phyloP scores from a whole-genome alignment of 2,329 filamentous ascomycete genomes.

The Pestalotiopsis sp. region DNA sequence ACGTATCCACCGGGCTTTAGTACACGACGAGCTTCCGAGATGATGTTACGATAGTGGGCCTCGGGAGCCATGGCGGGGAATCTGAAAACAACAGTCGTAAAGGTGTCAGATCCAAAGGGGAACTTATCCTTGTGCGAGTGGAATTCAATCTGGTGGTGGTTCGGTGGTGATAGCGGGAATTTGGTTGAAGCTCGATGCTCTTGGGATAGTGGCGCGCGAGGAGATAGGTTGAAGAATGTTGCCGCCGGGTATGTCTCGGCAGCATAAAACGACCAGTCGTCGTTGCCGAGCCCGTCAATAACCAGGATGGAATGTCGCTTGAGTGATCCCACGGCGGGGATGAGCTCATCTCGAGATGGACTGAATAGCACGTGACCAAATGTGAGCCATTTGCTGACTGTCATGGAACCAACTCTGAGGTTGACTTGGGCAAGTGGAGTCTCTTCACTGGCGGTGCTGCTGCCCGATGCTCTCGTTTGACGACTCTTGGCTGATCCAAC shows the following conservation, averaged over 20 bases:
- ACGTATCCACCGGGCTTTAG: conserved; percentile 77
- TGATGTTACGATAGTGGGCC: conserved; percentile 67
- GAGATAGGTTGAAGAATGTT: conserved; percentile 76
- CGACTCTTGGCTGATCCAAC: conserved; percentile 32
- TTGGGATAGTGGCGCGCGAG: conserved; percentile 52
- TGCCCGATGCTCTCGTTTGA: conserved; percentile 41
- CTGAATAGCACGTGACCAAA: conserved; percentile 85
- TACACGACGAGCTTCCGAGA: conserved; percentile 76
- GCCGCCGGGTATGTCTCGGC: conserved; percentile 77
- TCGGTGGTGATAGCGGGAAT: conserved; percentile 61
- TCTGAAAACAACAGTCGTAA: conserved; percentile 74
- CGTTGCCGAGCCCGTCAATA: conserved; percentile 82
- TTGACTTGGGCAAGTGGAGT: conserved; percentile 72
- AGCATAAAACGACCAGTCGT: conserved; percentile 86
- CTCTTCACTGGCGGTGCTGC: conserved; percentile 53
- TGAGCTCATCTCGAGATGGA: conserved; percentile 72
- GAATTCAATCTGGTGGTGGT: conserved; percentile 77
- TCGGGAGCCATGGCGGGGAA: conserved; percentile 74
- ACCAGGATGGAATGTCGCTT: conserved; percentile 71
- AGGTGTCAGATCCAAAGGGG: conserved; percentile 75
- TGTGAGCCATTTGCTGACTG: conserved; percentile 84
- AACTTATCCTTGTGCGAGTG: conserved; percentile 64
- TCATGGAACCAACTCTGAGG: conserved; percentile 77
- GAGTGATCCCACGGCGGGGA: conserved; percentile 48
- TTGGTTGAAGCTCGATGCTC: conserved; percentile 44